Conservation (phyloP, 306 rosid species). For the Ormosia semicastrata region DNA sequence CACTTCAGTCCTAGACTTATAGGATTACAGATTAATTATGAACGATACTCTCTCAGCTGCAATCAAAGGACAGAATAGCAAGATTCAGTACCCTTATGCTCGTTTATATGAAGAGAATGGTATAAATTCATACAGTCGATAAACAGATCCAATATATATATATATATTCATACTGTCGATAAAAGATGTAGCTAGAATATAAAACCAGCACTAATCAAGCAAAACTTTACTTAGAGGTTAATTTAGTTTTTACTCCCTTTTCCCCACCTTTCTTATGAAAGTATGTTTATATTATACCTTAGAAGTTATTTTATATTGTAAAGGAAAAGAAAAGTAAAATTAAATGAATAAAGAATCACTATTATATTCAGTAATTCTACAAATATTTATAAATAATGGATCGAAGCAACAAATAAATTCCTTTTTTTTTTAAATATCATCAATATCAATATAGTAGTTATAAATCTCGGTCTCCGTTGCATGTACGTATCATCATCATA, state of each 20-base stretch:
- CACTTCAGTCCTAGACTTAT: not conserved
- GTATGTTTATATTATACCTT: not conserved
- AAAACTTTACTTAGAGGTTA: not conserved
- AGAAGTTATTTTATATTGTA: not conserved
- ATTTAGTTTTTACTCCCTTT: not conserved
- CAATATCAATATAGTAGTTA: not conserved
- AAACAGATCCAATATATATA: too few relatives aligned
- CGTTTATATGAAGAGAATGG: not conserved
- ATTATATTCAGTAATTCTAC: not conserved
- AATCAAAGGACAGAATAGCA: not conserved
- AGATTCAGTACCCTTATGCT: conserved; percentile 4
- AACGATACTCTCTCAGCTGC: not conserved
- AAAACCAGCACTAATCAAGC: not conserved
- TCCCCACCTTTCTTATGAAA: not conserved
- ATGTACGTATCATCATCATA: not conserved
- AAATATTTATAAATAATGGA: not conserved
- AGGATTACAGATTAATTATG: not conserved
- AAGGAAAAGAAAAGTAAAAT: not conserved
- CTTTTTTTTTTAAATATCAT: not conserved
- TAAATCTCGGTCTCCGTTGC: not conserved
- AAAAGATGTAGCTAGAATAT: not conserved
- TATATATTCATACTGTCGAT: not conserved
- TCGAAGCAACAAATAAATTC: not conserved
- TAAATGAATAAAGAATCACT: not conserved
- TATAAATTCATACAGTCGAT: not conserved